Evolutionary conservation across 768 basidiomycete species (phyloP).

Genomic region (Auriscalpium orientale): DNA sequence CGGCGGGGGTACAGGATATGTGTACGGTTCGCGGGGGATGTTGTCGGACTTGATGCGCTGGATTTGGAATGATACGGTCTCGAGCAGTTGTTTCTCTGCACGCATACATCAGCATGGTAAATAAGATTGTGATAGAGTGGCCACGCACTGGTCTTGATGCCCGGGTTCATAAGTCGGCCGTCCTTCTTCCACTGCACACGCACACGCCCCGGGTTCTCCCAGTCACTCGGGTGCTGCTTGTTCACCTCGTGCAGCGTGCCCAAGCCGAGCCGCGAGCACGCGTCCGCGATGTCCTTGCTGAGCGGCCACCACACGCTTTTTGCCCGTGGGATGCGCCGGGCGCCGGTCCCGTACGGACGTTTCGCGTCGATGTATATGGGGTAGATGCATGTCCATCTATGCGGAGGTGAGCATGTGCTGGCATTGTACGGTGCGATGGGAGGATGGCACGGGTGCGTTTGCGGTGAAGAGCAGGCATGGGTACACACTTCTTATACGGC

Average conservation of each 20-base stretch:
- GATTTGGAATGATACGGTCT: constrained; percentile 66
- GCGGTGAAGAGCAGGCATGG: neutral
- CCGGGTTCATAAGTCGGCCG: constrained; percentile 51
- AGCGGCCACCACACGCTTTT: constrained; percentile 84
- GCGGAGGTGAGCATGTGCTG: constrained; percentile 5
- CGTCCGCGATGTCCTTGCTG: constrained; percentile 87
- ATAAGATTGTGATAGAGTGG: neutral
- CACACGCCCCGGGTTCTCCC: constrained; percentile 96
- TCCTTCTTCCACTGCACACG: constrained; percentile 90
- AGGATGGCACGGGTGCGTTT: neutral
- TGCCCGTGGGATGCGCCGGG: constrained; percentile 70
- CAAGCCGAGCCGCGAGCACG: constrained; percentile 67
- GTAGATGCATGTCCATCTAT: constrained; percentile 92
- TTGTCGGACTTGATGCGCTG: constrained; percentile 67
- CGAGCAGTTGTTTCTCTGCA: constrained; percentile 67
- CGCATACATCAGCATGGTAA: neutral
- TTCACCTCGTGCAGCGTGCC: constrained; percentile 81
- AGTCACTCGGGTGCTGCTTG: constrained; percentile 91
- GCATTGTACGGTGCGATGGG: neutral
- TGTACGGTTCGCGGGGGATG: constrained; percentile 59
- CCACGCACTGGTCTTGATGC: constrained; percentile 69
- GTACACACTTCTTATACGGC: constrained; percentile 72
- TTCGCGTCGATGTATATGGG: constrained; percentile 97
- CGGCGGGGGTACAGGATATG: constrained; percentile 20
- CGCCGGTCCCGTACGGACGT: constrained; percentile 74